A percentile compares a stretch with the other conserved stretches of the same genome.
These are phyloP conservation scores for Paraglomus brasilianum DNA, from an alignment of 192 early-diverging fungal genomes.

Conservation along the genomic window DNA sequence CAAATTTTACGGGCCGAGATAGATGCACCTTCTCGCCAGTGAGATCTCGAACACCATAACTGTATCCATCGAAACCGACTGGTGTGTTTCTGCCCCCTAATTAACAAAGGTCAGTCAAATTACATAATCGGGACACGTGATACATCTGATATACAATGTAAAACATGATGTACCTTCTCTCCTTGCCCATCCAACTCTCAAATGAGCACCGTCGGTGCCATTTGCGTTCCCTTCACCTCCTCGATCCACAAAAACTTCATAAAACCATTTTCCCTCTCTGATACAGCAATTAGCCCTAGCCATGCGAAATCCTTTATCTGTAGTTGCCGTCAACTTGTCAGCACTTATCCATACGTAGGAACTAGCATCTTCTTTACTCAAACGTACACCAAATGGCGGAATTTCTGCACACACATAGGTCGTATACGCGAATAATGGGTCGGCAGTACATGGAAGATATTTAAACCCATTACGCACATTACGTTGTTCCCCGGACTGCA, in stretches of 20 bases:
- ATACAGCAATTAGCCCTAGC: constrained; percentile 61
- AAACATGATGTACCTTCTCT: constrained; percentile 51
- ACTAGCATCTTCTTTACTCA: constrained; percentile 59
- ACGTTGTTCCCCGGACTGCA: constrained; percentile 49
- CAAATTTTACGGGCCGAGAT: constrained; percentile 48
- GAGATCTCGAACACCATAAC: constrained; percentile 62
- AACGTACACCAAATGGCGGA: constrained; percentile 40
- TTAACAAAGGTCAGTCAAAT: too few relatives aligned
- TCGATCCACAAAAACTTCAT: constrained; percentile 54
- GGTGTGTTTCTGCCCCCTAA: constrained; percentile 60
- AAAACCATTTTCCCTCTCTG: constrained; percentile 61
- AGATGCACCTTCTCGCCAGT: constrained; percentile 61
- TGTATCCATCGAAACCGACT: constrained; percentile 65
- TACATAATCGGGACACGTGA: neutral
- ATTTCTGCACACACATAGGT: constrained; percentile 53
- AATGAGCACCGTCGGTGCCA: constrained; percentile 54
- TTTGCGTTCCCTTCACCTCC: constrained; percentile 45
- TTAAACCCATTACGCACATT: constrained; percentile 60
- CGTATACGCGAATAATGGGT: constrained; percentile 45
- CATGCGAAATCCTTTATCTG: constrained; percentile 63
- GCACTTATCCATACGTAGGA: constrained; percentile 55
- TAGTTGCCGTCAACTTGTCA: constrained; percentile 59
- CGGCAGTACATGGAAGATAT: constrained; percentile 56
- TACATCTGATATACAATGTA: neutral
- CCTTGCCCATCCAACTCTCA: constrained; percentile 62